Evolutionary conservation across 768 basidiomycete genomes (phyloP).

Genomic region (Serendipita indica): DNA sequence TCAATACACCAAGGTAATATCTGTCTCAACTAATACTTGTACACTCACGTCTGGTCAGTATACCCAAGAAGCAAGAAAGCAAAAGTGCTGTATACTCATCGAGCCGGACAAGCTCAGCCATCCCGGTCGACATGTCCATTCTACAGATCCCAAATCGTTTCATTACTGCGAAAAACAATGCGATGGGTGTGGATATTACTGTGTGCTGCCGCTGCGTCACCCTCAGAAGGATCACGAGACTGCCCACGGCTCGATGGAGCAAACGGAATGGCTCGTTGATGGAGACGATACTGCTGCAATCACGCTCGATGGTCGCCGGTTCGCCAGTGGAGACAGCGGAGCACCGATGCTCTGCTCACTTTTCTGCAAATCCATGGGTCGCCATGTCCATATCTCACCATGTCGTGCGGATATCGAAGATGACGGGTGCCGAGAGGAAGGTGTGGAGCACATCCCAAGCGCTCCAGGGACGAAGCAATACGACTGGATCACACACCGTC

Average conservation of each 20-base stretch:
- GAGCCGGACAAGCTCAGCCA: slow-evolving; percentile 31
- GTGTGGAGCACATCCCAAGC: slow-evolving; percentile 31
- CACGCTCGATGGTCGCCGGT: slow-evolving; percentile 42
- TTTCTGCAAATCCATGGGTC: slow-evolving; percentile 38
- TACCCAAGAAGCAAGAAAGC: slow-evolving; percentile 12
- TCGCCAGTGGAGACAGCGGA: slow-evolving; percentile 32
- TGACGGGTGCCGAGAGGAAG: slow-evolving; percentile 28
- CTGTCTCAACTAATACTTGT: neutral
- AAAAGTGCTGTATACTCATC: slow-evolving; percentile 36
- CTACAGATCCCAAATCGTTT: slow-evolving; percentile 29
- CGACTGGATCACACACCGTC: slow-evolving; percentile 38
- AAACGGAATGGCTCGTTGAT: slow-evolving; percentile 41
- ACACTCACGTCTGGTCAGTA: neutral
- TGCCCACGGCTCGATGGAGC: slow-evolving; percentile 47
- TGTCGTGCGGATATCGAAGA: slow-evolving; percentile 31
- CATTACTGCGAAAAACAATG: slow-evolving; percentile 40
- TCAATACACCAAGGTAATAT: slow-evolving; percentile 30
- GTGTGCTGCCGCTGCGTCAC: slow-evolving; percentile 35
- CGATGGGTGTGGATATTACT: slow-evolving; percentile 41
- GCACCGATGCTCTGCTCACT: slow-evolving; percentile 52
- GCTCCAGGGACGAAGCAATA: slow-evolving; percentile 28
- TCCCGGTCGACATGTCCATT: slow-evolving; percentile 35
- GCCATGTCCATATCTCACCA: slow-evolving; percentile 45
- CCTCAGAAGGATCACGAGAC: slow-evolving; percentile 49
- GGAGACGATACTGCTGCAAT: slow-evolving; percentile 33